Evolutionary conservation across 2,329 filamentous ascomycete species (phyloP), one percentile per base, ranked within the genome.

Genomic region (Clathrospora elynae): DNA sequence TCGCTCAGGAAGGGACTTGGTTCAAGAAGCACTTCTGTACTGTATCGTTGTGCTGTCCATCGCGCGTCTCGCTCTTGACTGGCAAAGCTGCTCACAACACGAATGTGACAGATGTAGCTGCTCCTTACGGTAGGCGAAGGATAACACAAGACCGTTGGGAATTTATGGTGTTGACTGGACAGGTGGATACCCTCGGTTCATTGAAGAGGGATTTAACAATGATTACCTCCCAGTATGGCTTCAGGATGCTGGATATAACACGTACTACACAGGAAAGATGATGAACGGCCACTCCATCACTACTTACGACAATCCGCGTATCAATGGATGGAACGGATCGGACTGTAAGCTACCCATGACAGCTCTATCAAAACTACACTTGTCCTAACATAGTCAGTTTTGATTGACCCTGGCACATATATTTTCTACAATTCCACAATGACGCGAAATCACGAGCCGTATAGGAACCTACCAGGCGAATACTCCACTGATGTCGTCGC

Each of bases 221-320:
- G 78, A 84, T 23, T 88, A 85, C 47, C 75, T 89, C 0, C 86
- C 85, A 0, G 63, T 88, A 0, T 89, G 86, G 85, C 68, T 90
- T n/a, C 83, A 87, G 52, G 65, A 78, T 3, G 80, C 79, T 0
- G 85, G 84, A 0, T 88, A 88, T 60, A 80, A 81, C 51, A 88
- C 85, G 0, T 88, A 86, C 58, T 89, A 88, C 55, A 81, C 80
- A 0, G 86, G 84, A n/a, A 89, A 90, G 60, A 72, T 88, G 4
- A 85, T 86, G 70, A 89, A 89, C 52, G 74, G 77, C 0, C 84
- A 87, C 36, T 79, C 73, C 0, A 72, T 79, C 2, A 58, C 74
- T 0, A 88, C 85, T 45, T 88, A 86, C 59, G 70, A 85, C 57
- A 71, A 73, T 3, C 79, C 84, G 0, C 75, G 70, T 28, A 75